Evolutionary conservation across 129 eudicot species (phyloP), one percentile per base, ranked within the genome.

Genomic region (Flaveria trinervia): DNA sequence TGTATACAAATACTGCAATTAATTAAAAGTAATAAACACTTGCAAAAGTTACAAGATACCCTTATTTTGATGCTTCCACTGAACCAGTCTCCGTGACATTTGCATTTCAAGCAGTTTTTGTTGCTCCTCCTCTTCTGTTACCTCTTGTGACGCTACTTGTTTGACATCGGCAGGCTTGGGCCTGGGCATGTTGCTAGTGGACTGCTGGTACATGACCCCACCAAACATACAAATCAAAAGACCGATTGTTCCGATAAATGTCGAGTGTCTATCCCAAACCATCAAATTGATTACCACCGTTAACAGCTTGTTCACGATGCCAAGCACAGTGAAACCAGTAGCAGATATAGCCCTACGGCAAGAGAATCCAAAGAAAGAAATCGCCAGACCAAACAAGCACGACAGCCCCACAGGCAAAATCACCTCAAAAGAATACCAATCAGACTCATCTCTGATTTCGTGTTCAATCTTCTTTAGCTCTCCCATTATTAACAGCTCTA

Each of bases 321-420:
- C 99, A 66, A 94, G 96, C 43, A 94, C 99, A 4, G 99, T 95
- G 84, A 95, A 95, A 46, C 99, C 99, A 20, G 99, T 95, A 11
- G 99, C 99, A 44, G 99, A 95, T 67, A 95, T 95, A 30, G 99
- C 92, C 77, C 86, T 95, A 18, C 99, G 93, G 62, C 99, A 95
- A 61, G 99, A 95, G 73, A 95, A 95, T 16, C 99, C 99, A 68
- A 95, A 95, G 84, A 95, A 95, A n/a, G 97, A 95, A 74, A 95
- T 95, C 0, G 97, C 92, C 67, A 95, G 80, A 69, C 99, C 99
- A 79, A 95, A 95, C 80, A 95, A 83, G 61, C 97, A 95, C 5
- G 99, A 95, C 52, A 95, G 65, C 16, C 91, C 97, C 8, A 95
- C 97, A 2, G 99, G 96, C 79, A 95, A 86, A 52, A 95, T 68